These are phyloP conservation scores for Bjerkandera adusta DNA, from an alignment of 1,284 basidiomycete species.

Conservation along the genomic window DNA sequence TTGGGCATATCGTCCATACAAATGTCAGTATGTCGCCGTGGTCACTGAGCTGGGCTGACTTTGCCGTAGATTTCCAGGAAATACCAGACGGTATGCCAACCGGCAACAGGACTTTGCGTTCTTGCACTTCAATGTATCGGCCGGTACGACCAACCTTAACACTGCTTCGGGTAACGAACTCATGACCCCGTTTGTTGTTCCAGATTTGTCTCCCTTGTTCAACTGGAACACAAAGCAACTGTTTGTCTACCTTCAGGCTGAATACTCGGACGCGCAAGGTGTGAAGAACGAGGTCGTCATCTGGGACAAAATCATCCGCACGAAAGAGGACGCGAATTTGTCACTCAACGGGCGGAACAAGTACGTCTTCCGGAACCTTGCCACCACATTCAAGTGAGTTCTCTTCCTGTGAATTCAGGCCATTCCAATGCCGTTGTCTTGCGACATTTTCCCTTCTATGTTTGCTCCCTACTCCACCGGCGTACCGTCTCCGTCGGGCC, in stretches of 20 bases:
- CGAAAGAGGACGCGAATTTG: conserved; percentile 73
- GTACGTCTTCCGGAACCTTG: conserved; percentile 79
- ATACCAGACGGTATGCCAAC: conserved; percentile 51
- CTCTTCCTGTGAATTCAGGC: neutral
- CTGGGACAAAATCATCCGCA: conserved; percentile 87
- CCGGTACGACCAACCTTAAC: conserved; percentile 51
- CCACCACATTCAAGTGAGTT: conserved; percentile 77
- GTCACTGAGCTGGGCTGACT: neutral
- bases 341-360: conserved; percentile 73
- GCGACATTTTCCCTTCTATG: neutral
- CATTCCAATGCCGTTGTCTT: neutral
- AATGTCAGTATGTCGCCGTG: conserved; percentile 32
- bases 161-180: too few relatives aligned
- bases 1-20: conserved; percentile 35
- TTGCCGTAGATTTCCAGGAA: conserved; percentile 47
- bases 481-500: too few relatives aligned
- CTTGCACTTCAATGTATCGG: conserved; percentile 74
- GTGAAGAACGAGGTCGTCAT: conserved; percentile 85
- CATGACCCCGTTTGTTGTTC: conserved; percentile 9
- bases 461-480: neutral
- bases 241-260: conserved; percentile 81
- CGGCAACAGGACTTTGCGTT: conserved; percentile 71
- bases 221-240: conserved; percentile 95
- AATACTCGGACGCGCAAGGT: conserved; percentile 71
- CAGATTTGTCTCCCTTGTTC: conserved; percentile 81